phyloP scores from a whole-genome alignment of 129 eudicot species.

The Deinandra increscens region DNA sequence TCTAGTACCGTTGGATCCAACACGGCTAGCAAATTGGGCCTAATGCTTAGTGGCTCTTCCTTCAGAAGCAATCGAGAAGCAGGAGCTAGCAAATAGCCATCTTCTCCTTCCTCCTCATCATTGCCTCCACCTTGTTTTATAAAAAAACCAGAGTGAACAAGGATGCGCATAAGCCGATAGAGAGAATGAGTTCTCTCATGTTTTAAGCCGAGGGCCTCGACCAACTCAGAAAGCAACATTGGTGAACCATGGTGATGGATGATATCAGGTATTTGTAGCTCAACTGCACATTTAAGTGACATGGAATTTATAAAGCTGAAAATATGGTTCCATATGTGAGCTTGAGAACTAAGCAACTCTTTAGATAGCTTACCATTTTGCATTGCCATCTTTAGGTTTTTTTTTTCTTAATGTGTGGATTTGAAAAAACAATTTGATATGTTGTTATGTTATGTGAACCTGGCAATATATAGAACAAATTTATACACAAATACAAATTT shows the following conservation, averaged over 20 bases:
- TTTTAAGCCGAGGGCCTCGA: slow-evolving; percentile 19
- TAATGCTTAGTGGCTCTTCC: slow-evolving; percentile 25
- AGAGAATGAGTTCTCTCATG: slow-evolving; percentile 15
- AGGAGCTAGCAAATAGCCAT: slow-evolving; percentile 29
- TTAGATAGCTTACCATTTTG: slow-evolving; percentile 9
- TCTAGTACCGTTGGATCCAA: slow-evolving; percentile 20
- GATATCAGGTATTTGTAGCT: slow-evolving; percentile 46
- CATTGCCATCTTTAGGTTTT: slow-evolving; percentile 11
- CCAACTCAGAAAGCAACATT: slow-evolving; percentile 21
- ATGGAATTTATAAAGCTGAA: slow-evolving; percentile 34
- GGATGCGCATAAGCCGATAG: slow-evolving; percentile 28
- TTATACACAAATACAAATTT: no score
- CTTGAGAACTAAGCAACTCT: slow-evolving; percentile 36
- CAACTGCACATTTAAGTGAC: slow-evolving; percentile 41
- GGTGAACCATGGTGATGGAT: slow-evolving; percentile 33
- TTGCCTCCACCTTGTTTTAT: neutral
- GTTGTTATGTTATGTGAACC: no score
- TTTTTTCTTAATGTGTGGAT: neutral
- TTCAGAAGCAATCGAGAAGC: slow-evolving; percentile 34
- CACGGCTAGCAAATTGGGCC: slow-evolving; percentile 22
- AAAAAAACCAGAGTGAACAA: slow-evolving; percentile 34
- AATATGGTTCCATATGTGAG: slow-evolving; percentile 36
- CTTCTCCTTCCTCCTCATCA: slow-evolving; percentile 1
- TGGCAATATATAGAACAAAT: no score
- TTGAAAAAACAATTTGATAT: neutral